Percentiles rank a stretch among this genome's conserved stretches.
phyloP scores from a whole-genome alignment of 257 asterid species.

The Dorcoceras hygrometricum region DNA sequence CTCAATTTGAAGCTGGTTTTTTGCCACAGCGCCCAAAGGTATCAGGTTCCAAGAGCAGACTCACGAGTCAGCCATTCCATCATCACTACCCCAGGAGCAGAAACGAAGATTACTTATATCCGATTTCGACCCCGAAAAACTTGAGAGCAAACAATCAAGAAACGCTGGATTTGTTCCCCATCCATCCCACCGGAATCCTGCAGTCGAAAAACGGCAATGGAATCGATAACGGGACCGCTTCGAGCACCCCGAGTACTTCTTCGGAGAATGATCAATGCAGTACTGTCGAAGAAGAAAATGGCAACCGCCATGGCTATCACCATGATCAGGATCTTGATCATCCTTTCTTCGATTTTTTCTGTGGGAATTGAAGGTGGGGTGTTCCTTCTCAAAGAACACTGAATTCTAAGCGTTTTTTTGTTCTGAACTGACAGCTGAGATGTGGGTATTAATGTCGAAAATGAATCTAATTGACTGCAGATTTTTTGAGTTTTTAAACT shows the following conservation, averaged over 20 bases:
- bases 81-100: slow-evolving; percentile 3
- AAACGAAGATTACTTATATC: not conserved
- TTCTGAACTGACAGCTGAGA: slow-evolving; percentile 28
- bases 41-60: slow-evolving; percentile 38
- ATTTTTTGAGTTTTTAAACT: not conserved
- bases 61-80: slow-evolving; percentile 22
- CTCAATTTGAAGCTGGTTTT: slow-evolving; percentile 32
- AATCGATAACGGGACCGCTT: slow-evolving; percentile 6
- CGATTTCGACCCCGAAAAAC: not conserved
- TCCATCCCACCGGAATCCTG: slow-evolving; percentile 63
- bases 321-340: slow-evolving; percentile 13
- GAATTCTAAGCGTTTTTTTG: slow-evolving; percentile 32
- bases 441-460: slow-evolving; percentile 14
- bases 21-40: slow-evolving; percentile 44
- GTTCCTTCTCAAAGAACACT: slow-evolving; percentile 32
- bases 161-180: slow-evolving; percentile 77
- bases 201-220: slow-evolving; percentile 28
- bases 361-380: slow-evolving; percentile 27
- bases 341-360: slow-evolving; percentile 54
- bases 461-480: slow-evolving; percentile 3
- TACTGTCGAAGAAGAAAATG: slow-evolving; percentile 20
- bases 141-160: slow-evolving; percentile 32
- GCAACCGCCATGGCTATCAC: not conserved
- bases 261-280: slow-evolving; percentile 18
- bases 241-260: slow-evolving; percentile 18